Evolutionary conservation across 2,329 filamentous ascomycete species (phyloP).

Genomic region (Pseudophaeomoniella oleicola): DNA sequence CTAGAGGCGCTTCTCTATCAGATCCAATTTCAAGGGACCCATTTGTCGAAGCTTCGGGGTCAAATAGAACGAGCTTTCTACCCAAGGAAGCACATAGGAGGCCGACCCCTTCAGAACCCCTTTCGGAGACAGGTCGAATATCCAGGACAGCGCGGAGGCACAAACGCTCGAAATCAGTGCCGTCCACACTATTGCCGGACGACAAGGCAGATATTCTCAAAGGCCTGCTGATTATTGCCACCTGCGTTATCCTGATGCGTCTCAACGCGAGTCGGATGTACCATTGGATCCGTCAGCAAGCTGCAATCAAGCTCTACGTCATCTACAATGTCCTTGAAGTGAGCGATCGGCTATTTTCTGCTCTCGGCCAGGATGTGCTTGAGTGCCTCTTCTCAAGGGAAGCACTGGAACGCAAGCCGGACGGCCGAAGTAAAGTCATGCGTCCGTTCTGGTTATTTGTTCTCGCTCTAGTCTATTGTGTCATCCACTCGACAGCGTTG

Average conservation of each 20-base stretch:
- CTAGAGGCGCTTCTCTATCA: conserved; percentile 21
- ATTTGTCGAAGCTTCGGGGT: neutral
- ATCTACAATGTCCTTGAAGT: conserved; percentile 95
- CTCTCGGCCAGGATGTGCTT: conserved; percentile 86
- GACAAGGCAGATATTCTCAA: conserved; percentile 94
- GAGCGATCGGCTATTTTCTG: conserved; percentile 75
- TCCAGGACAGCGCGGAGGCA: conserved; percentile 27
- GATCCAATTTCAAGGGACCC: conserved; percentile 5
- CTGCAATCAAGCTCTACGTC: conserved; percentile 94
- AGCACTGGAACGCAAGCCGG: conserved; percentile 71
- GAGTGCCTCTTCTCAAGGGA: conserved; percentile 92
- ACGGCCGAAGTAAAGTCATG: conserved; percentile 81
- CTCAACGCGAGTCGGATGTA: conserved; percentile 97
- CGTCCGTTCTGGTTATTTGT: conserved; percentile 84
- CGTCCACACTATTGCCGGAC: conserved; percentile 69
- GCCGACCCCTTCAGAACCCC: neutral
- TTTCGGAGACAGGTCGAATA: neutral
- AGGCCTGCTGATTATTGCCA: conserved; percentile 73
- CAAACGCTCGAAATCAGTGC: conserved; percentile 65
- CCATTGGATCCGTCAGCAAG: conserved; percentile 89
- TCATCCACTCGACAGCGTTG: conserved; percentile 69
- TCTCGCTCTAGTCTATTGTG: conserved; percentile 74
- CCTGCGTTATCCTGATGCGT: conserved; percentile 70
- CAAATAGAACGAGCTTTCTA: conserved; percentile 2
- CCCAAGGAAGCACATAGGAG: conserved; percentile 7